Conservation (phyloP, 2,329 filamentous ascomycete species). For the Eutypella sp. region DNA sequence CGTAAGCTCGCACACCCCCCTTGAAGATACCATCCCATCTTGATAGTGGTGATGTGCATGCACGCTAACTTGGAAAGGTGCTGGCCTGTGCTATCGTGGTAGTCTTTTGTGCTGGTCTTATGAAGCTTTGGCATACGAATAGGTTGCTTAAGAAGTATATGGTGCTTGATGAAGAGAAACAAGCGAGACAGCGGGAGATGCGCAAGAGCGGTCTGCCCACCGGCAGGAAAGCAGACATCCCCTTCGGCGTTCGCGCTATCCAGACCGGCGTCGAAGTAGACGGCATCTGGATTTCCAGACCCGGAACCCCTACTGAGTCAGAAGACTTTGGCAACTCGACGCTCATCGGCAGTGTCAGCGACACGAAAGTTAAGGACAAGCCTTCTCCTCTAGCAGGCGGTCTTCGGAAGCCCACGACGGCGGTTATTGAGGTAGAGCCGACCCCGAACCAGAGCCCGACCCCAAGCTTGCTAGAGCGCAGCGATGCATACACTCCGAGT, state of each 20-base stretch:
- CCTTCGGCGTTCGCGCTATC: constrained; percentile 81
- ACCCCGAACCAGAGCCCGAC: constrained; percentile 22
- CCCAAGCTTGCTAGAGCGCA: constrained; percentile 17
- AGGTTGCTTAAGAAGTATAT: constrained; percentile 52
- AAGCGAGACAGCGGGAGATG: constrained; percentile 47
- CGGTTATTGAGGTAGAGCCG: constrained; percentile 17
- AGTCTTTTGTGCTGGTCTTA: constrained; percentile 63
- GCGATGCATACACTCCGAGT: constrained; percentile 8
- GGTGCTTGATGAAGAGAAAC: constrained; percentile 62
- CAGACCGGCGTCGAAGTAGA: constrained; percentile 80
- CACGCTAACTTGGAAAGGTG: constrained; percentile 46
- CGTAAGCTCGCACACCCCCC: constrained; percentile 54
- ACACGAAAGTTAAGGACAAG: constrained; percentile 21
- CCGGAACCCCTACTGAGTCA: constrained; percentile 33
- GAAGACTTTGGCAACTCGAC: constrained; percentile 19
- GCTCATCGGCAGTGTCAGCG: constrained; percentile 16
- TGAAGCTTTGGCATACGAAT: constrained; percentile 62
- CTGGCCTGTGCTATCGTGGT: constrained; percentile 65
- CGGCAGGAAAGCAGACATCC: constrained; percentile 55
- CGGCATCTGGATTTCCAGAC: constrained; percentile 70
- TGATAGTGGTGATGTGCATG: neutral
- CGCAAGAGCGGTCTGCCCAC: constrained; percentile 47
- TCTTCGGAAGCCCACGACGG: constrained; percentile 9
- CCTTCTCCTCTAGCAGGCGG: constrained; percentile 11
- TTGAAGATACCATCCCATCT: too few species aligned